A percentile compares a stretch with the other conserved stretches of the same genome.
phyloP scores from a whole-genome alignment of 306 rosid genomes.

The Lathyrus aphaca region DNA sequence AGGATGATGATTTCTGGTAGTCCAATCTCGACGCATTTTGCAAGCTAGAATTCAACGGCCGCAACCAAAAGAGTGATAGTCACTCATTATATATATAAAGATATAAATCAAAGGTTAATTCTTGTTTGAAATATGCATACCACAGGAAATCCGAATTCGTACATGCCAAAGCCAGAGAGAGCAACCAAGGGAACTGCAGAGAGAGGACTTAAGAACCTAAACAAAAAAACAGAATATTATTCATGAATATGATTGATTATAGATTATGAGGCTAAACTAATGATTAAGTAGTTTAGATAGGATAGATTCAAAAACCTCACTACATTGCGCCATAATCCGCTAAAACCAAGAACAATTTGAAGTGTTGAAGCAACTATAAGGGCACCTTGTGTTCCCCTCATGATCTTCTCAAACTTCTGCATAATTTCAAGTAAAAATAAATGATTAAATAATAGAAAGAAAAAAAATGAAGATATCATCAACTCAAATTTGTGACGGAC shows the following conservation, averaged over 20 bases:
- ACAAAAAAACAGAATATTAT: conserved; percentile 26
- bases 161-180: conserved; percentile 84
- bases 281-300: conserved; percentile 19
- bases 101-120: background rate
- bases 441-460: conserved; percentile 8
- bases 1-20: conserved; percentile 84
- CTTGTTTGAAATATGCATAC: conserved; percentile 48
- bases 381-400: conserved; percentile 97
- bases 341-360: conserved; percentile 96
- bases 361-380: conserved; percentile 96
- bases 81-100: conserved; percentile 1
- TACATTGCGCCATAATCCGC: conserved; percentile 98
- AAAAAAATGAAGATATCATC: background rate
- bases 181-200: conserved; percentile 90
- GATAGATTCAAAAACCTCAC: conserved; percentile 61
- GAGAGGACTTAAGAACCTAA: conserved; percentile 85
- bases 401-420: conserved; percentile 90
- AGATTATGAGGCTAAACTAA: background rate
- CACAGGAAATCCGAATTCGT: conserved; percentile 92
- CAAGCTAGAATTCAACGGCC: conserved; percentile 37
- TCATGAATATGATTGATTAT: background rate
- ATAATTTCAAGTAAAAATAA: conserved; percentile 26
- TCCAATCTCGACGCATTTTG: conserved; percentile 84
- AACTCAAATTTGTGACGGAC: conserved; percentile 20
- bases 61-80: conserved; percentile 1